phyloP scores from a whole-genome alignment of 345 rosid genomes.

The Brassica nigra region DNA sequence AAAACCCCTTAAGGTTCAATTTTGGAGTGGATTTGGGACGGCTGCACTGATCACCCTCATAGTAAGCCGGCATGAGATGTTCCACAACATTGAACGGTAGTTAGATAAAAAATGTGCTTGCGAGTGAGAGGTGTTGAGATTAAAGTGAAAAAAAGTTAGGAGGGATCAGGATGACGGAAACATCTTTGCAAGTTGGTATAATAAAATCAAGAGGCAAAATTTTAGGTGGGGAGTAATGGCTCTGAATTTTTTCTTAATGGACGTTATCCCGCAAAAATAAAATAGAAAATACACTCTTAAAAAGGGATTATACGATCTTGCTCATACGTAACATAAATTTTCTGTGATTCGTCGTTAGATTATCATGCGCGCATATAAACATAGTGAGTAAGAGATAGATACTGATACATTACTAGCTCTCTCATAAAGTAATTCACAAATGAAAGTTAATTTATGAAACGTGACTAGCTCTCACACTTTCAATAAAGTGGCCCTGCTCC shows the following conservation, averaged over 20 bases:
- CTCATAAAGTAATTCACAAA: neutral
- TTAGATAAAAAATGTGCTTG: conserved; percentile 2
- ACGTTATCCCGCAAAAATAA: neutral
- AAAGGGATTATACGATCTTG: neutral
- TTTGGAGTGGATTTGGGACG: neutral
- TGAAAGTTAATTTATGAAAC: neutral
- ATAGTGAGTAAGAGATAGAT: neutral
- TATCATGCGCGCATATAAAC: conserved; percentile 7
- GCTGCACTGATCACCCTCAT: neutral
- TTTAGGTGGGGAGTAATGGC: neutral
- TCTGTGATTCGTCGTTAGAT: conserved; percentile 2
- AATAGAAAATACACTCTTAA: neutral
- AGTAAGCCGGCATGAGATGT: neutral
- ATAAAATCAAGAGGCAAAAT: neutral
- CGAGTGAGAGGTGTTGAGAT: neutral
- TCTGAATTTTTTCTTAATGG: neutral
- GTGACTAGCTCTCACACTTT: conserved; percentile 6
- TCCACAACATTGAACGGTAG: neutral
- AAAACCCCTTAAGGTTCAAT: neutral
- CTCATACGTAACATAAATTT: neutral
- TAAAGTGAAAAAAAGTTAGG: neutral
- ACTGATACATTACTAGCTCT: conserved; percentile 1
- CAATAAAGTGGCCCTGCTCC: conserved; percentile 1
- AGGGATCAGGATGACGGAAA: neutral
- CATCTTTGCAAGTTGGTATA: neutral